Conservation (phyloP, 331 rosid species). For the Ulmus americana region DNA sequence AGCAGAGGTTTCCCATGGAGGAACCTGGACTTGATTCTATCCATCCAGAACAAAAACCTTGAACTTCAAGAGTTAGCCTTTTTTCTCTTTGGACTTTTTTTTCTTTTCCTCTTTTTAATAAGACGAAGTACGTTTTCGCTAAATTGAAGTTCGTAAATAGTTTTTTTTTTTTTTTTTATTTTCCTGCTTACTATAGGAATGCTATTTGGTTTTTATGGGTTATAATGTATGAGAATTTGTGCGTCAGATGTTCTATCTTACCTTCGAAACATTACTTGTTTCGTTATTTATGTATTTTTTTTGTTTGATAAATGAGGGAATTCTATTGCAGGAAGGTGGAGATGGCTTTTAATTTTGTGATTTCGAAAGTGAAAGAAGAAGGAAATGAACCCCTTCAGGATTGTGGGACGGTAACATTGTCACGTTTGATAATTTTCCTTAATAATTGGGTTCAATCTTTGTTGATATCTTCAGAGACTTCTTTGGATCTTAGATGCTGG, state of each 20-base stretch:
- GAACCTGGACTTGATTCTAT: constrained; percentile 56
- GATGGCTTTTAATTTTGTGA: constrained; percentile 57
- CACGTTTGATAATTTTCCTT: constrained; percentile 52
- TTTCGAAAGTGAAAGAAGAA: constrained; percentile 31
- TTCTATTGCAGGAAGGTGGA: constrained; percentile 71
- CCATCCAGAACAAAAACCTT: constrained; percentile 48
- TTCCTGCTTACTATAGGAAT: not conserved
- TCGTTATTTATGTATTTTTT: not conserved
- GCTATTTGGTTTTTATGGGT: not conserved
- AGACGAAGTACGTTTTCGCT: not conserved
- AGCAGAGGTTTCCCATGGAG: constrained; percentile 48
- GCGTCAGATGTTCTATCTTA: too few species aligned
- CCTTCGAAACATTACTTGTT: not conserved
- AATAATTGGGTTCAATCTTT: constrained; percentile 76
- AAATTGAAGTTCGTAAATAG: too few species aligned
- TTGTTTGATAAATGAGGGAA: constrained; percentile 11
- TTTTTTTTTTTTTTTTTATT: too few species aligned
- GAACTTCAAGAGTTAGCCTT: constrained; percentile 52
- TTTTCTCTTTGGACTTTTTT: not conserved
- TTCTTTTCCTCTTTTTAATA: not conserved
- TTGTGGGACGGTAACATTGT: constrained; percentile 44
- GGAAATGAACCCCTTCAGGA: constrained; percentile 23
- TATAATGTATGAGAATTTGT: too few species aligned
- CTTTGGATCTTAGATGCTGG: constrained; percentile 77
- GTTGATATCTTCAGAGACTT: constrained; percentile 55